Evolutionary conservation across 768 basidiomycete genomes (phyloP).

Genomic region (Boletus edulis): DNA sequence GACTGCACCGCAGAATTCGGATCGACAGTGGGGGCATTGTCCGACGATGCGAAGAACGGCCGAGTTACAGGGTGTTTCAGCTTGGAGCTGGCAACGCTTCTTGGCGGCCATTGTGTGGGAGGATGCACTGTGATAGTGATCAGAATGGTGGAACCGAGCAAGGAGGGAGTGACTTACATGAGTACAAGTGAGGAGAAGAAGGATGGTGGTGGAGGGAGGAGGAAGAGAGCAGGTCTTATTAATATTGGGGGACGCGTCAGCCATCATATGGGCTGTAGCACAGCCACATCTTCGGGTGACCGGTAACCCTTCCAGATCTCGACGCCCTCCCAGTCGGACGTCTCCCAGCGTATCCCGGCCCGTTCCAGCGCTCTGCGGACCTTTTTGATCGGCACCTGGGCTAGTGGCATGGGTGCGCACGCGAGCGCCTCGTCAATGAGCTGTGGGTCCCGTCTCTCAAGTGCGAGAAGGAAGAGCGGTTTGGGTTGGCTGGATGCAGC

Average conservation of each 20-base stretch:
- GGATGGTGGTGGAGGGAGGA: neutral
- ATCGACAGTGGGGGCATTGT: conserved; percentile 76
- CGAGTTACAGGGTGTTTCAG: conserved; percentile 58
- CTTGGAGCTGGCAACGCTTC: conserved; percentile 80
- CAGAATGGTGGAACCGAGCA: neutral
- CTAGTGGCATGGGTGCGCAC: conserved; percentile 57
- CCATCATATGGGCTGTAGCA: conserved; percentile 12
- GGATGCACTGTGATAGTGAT: conserved; percentile 1
- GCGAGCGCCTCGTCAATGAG: conserved; percentile 59
- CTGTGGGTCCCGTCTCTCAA: conserved; percentile 75
- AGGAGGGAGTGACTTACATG: neutral
- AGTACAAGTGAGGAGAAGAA: neutral
- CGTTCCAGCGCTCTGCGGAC: conserved; percentile 60
- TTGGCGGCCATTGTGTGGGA: conserved; percentile 62
- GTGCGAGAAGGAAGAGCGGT: conserved; percentile 41
- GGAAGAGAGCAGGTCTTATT: conserved; percentile 19
- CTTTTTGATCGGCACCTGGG: conserved; percentile 57
- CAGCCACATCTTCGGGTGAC: conserved; percentile 19
- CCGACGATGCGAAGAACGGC: conserved; percentile 84
- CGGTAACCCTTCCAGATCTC: conserved; percentile 62
- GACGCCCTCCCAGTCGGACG: conserved; percentile 75
- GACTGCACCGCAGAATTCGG: conserved; percentile 75
- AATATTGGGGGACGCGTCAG: conserved; percentile 32
- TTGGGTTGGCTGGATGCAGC: conserved; percentile 25
- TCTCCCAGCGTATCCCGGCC: conserved; percentile 56